Evolutionary conservation across 2,329 filamentous ascomycete species (phyloP).

Genomic region (Fusarium zealandicum): DNA sequence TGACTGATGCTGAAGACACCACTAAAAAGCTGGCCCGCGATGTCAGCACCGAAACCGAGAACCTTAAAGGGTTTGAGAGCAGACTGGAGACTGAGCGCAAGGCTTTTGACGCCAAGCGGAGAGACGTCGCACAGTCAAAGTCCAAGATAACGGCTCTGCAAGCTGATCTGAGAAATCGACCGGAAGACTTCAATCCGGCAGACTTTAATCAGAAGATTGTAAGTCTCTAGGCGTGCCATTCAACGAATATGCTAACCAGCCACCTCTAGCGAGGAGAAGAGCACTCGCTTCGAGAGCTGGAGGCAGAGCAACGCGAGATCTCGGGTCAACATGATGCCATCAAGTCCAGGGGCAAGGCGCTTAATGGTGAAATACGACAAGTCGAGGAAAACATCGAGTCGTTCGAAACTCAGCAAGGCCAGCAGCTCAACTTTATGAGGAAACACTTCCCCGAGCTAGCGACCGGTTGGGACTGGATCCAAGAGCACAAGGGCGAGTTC

Average conservation of each 20-base stretch:
- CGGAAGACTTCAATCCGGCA: slow-evolving; percentile 71
- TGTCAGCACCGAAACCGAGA: slow-evolving; percentile 46
- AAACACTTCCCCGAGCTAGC: slow-evolving; percentile 68
- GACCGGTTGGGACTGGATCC: slow-evolving; percentile 82
- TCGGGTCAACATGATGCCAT: slow-evolving; percentile 52
- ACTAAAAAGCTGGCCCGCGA: slow-evolving; percentile 55
- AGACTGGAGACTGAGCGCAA: slow-evolving; percentile 60
- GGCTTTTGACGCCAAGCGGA: slow-evolving; percentile 57
- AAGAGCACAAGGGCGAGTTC: slow-evolving; percentile 72
- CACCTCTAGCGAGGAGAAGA: slow-evolving; percentile 65
- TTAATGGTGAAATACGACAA: slow-evolving; percentile 49
- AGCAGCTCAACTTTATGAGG: slow-evolving; percentile 72
- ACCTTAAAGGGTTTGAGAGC: slow-evolving; percentile 52
- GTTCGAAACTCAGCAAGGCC: slow-evolving; percentile 77
- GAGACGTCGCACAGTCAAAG: slow-evolving; percentile 58
- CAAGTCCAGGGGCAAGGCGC: slow-evolving; percentile 50
- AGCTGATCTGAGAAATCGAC: slow-evolving; percentile 66
- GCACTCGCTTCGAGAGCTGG: slow-evolving; percentile 60
- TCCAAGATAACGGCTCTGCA: slow-evolving; percentile 69
- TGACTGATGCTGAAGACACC: slow-evolving; percentile 62
- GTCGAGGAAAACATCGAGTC: slow-evolving; percentile 59
- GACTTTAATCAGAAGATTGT: slow-evolving; percentile 78
- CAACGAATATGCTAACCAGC: slow-evolving; percentile 36
- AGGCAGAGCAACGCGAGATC: slow-evolving; percentile 51
- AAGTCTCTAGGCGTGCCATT: slow-evolving; percentile 44